These are phyloP conservation scores for Paragyromitra xinjiangensis DNA, from an alignment of 495 filamentous ascomycete species.

Conservation along the genomic window DNA sequence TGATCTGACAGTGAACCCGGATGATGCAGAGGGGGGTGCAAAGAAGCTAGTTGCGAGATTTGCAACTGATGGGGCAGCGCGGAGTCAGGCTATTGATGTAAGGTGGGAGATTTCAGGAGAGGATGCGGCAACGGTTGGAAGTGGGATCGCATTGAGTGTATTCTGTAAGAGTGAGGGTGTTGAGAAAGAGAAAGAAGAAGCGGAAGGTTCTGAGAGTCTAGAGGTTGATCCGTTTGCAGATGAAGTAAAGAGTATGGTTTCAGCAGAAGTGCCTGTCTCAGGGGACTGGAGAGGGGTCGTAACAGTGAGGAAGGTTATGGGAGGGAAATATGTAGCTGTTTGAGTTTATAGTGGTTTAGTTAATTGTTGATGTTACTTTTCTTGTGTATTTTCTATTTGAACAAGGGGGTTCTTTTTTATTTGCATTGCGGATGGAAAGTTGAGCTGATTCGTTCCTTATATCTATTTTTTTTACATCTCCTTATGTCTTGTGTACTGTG, in stretches of 20 bases:
- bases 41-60: conserved; percentile 59
- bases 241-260: conserved; percentile 50
- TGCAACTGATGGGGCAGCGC: conserved; percentile 76
- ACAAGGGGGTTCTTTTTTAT: conserved; percentile 25
- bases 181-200: conserved; percentile 55
- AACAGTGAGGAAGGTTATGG: conserved; percentile 74
- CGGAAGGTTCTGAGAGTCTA: conserved; percentile 9
- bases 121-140: conserved; percentile 63
- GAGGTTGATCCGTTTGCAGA: conserved; percentile 74
- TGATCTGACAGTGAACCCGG: conserved; percentile 74
- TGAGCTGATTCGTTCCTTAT: neutral
- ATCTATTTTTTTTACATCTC: neutral
- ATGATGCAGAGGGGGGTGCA: conserved; percentile 63
- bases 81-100: conserved; percentile 70
- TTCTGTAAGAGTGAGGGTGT: conserved; percentile 56
- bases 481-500: neutral
- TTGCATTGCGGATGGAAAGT: conserved; percentile 8
- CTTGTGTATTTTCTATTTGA: conserved; percentile 50
- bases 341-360: conserved; percentile 29
- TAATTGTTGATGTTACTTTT: conserved; percentile 53
- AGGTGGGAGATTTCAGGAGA: conserved; percentile 58
- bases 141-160: conserved; percentile 70
- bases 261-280: conserved; percentile 51
- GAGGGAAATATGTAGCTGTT: conserved; percentile 76
- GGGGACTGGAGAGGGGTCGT: conserved; percentile 76